A percentile compares a stretch with the other conserved stretches of the same genome.
These are phyloP conservation scores for Golovinomyces cichoracearum DNA, from an alignment of 2,329 filamentous ascomycete species.

Conservation along the genomic window DNA sequence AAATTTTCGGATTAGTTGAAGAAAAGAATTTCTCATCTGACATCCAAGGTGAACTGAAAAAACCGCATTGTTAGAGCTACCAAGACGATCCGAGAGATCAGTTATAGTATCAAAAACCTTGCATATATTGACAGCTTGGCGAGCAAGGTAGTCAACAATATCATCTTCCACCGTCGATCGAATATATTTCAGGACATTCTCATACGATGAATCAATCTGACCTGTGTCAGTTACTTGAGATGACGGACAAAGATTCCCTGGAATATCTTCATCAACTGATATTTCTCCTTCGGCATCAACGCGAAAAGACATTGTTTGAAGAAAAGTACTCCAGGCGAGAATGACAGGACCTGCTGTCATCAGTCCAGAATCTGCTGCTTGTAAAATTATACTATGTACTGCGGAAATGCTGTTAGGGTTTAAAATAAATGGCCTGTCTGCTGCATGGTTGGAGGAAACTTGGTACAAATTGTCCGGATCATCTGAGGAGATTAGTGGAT, in stretches of 20 bases:
- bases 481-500: constrained; percentile 5
- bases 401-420: constrained; percentile 43
- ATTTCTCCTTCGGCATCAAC: constrained; percentile 16
- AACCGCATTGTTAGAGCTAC: constrained; percentile 14
- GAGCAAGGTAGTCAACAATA: constrained; percentile 21
- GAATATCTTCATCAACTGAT: neutral
- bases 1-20: constrained; percentile 14
- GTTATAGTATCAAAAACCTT: constrained; percentile 24
- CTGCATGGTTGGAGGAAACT: constrained; percentile 12
- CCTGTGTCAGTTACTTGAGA: neutral
- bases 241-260: neutral
- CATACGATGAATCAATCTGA: constrained; percentile 9
- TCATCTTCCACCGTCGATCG: constrained; percentile 17
- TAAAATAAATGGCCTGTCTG: constrained; percentile 35
- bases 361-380: constrained; percentile 29
- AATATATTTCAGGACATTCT: constrained; percentile 22
- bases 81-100: constrained; percentile 19
- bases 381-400: constrained; percentile 45
- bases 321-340: constrained; percentile 57
- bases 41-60: constrained; percentile 18
- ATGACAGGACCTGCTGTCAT: constrained; percentile 44
- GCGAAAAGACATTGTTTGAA: constrained; percentile 32
- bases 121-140: constrained; percentile 21
- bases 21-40: constrained; percentile 15
- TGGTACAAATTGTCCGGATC: constrained; percentile 16